A percentile compares a stretch with the other conserved stretches of the same genome.
Conservation (phyloP, 1,284 basidiomycete species). For the Cutaneotrichosporon arboriforme region DNA sequence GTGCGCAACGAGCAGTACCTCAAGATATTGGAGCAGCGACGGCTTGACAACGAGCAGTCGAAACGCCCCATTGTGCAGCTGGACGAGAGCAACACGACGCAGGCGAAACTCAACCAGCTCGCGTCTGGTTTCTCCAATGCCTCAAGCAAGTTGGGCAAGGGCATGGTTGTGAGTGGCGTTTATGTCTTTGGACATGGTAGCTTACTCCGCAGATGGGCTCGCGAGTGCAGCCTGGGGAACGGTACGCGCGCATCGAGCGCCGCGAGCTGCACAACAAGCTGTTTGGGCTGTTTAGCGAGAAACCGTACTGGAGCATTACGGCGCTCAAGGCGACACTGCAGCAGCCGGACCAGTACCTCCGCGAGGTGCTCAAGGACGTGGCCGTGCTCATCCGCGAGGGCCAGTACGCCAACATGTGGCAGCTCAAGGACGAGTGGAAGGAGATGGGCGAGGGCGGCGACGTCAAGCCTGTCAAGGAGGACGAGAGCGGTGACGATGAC, state of each 20-base stretch:
- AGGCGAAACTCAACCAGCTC: slow-evolving; percentile 40
- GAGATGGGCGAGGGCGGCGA: slow-evolving; percentile 7
- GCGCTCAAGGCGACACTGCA: slow-evolving; percentile 72
- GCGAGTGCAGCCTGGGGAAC: slow-evolving; percentile 53
- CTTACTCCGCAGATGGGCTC: slow-evolving; percentile 32
- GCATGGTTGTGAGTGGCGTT: slow-evolving; percentile 29
- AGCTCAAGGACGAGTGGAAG: slow-evolving; percentile 34
- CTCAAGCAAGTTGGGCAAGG: slow-evolving; percentile 31
- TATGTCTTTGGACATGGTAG: background rate
- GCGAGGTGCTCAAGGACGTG: slow-evolving; percentile 76
- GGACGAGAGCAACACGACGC: slow-evolving; percentile 36
- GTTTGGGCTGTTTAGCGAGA: slow-evolving; percentile 71
- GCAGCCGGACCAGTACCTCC: slow-evolving; percentile 86
- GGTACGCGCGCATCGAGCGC: slow-evolving; percentile 80
- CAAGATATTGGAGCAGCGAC: slow-evolving; percentile 47
- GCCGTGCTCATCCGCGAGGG: slow-evolving; percentile 76
- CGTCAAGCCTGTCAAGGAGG: slow-evolving; percentile 3
- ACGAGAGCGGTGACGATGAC: slow-evolving; percentile 5
- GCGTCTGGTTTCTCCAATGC: slow-evolving; percentile 36
- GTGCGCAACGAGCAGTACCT: slow-evolving; percentile 46
- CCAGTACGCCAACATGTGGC: slow-evolving; percentile 51
- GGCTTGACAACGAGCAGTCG: slow-evolving; percentile 46
- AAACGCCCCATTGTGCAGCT: slow-evolving; percentile 49
- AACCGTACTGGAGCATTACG: slow-evolving; percentile 77
- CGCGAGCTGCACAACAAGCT: slow-evolving; percentile 79